Base-by-base conservation (phyloP, 495 filamentous ascomycete species). In the Penicillium daleae region DNA sequence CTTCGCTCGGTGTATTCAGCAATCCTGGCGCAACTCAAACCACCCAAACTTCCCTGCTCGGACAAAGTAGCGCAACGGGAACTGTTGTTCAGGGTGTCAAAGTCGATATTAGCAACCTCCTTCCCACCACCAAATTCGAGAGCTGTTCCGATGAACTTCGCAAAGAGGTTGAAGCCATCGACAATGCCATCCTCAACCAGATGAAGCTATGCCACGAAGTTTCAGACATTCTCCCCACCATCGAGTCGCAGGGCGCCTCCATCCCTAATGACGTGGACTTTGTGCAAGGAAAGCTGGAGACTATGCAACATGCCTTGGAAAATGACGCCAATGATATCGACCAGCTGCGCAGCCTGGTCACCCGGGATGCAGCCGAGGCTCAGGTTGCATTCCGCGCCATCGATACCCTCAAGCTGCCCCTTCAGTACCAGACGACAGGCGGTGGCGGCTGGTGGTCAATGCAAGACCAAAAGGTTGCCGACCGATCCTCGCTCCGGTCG, bases 141-240 rank as follows among this genome's bases (percentile, higher is more conserved):
- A 94, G 97, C 77, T 87, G 96, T 40, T 85, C 91, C 46, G 90
- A 93, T 65, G 85, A 89, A 37, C 78, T 97, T n/a, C 91, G 96
- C 64, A 84, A 84, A 51, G 72, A 90, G 49, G 89, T 99, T 46
- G 85, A 90, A 55, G 70, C 72, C 13, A 85, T 96, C 62, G 94
- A 99, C 72, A 81, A 83, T 21, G 82, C 84, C 68, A 90, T 97
- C 61, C 80, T 88, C 32, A 78, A 81, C 54, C 89, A 92, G 68
- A 92, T 92, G 40, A 75, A 78, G n/a, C 68, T 78, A 63, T 80
- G 77, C 65, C 74, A 80, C 42, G 79, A 81, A 57, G 75, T 81
- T 17, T 56, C 75, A 8, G 74, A 76, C 44, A 65, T 82, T 57
- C 67, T 81, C 13, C 88, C 90, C 0, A 77, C 82, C 4, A 89